phyloP scores from a whole-genome alignment of 2,329 filamentous ascomycete species.

The Epichloe gansuensis region DNA sequence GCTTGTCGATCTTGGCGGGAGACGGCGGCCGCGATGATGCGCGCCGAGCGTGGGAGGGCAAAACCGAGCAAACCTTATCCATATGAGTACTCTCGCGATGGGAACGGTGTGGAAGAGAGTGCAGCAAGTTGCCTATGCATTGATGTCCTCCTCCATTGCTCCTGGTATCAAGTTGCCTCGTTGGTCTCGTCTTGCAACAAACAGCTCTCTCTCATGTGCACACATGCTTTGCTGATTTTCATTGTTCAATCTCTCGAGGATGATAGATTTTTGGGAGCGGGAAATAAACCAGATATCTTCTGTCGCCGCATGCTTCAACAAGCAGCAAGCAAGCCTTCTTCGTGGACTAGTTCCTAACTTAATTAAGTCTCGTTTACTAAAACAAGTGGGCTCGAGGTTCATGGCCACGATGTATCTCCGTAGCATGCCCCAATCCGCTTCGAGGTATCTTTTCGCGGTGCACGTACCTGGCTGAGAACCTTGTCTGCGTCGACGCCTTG shows the following conservation, averaged over 20 bases:
- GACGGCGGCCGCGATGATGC: not conserved
- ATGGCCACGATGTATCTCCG: slow-evolving; percentile 1
- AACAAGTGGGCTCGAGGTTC: slow-evolving; percentile 2
- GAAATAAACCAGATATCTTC: not conserved
- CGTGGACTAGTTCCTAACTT: not conserved
- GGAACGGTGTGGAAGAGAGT: not conserved
- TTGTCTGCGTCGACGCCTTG: slow-evolving; percentile 5
- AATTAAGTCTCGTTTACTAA: not conserved
- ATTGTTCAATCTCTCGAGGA: not conserved
- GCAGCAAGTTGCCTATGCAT: not conserved
- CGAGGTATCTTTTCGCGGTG: slow-evolving; percentile 7
- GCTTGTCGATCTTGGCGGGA: not conserved
- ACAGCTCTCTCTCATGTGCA: not conserved
- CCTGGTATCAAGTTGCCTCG: not conserved
- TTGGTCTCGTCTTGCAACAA: too few relatives aligned
- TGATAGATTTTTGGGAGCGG: not conserved
- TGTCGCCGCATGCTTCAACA: not conserved
- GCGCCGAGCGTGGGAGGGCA: not conserved
- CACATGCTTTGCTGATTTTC: not conserved
- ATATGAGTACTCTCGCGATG: not conserved
- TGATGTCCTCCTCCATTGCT: not conserved
- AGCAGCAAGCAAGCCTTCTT: not conserved
- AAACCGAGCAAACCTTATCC: not conserved
- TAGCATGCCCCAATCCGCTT: slow-evolving; percentile 1
- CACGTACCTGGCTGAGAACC: slow-evolving; percentile 1